These are phyloP conservation scores for Parafenestella ontariensis DNA, from an alignment of 2,329 filamentous ascomycete genomes.

Conservation along the genomic window DNA sequence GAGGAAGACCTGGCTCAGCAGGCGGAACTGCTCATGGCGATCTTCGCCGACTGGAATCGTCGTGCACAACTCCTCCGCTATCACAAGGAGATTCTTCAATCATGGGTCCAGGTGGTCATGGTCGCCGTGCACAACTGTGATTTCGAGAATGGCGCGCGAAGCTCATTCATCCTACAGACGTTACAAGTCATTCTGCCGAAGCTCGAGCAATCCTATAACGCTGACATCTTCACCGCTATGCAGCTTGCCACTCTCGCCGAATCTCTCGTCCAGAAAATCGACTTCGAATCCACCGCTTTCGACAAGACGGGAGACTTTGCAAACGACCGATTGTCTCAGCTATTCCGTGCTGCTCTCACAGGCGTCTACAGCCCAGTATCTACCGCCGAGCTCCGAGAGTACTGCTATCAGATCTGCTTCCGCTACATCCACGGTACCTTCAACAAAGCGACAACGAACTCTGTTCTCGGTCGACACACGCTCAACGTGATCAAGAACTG, in stretches of 20 bases:
- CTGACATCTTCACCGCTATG: conserved; percentile 72
- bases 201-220: conserved; percentile 76
- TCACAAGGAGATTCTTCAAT: conserved; percentile 73
- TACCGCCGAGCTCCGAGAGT: conserved; percentile 74
- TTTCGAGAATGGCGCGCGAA: conserved; percentile 74
- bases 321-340: conserved; percentile 86
- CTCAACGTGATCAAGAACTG: conserved; percentile 77
- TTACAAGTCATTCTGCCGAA: conserved; percentile 89
- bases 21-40: conserved; percentile 63
- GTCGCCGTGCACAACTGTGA: conserved; percentile 85
- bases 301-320: conserved; percentile 70
- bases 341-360: conserved; percentile 86
- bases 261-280: conserved; percentile 73
- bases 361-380: conserved; percentile 78
- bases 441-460: conserved; percentile 52
- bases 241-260: conserved; percentile 80
- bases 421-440: conserved; percentile 77
- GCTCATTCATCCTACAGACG: conserved; percentile 82
- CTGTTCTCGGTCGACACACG: conserved; percentile 55
- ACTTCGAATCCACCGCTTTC: conserved; percentile 59
- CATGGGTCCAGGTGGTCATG: conserved; percentile 85
- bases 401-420: conserved; percentile 92
- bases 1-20: conserved; percentile 51
- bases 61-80: conserved; percentile 62
- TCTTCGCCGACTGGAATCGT: conserved; percentile 69